Evolutionary conservation across 176 grass and related monocot species (phyloP).

Genomic region (Zea luxurians): DNA sequence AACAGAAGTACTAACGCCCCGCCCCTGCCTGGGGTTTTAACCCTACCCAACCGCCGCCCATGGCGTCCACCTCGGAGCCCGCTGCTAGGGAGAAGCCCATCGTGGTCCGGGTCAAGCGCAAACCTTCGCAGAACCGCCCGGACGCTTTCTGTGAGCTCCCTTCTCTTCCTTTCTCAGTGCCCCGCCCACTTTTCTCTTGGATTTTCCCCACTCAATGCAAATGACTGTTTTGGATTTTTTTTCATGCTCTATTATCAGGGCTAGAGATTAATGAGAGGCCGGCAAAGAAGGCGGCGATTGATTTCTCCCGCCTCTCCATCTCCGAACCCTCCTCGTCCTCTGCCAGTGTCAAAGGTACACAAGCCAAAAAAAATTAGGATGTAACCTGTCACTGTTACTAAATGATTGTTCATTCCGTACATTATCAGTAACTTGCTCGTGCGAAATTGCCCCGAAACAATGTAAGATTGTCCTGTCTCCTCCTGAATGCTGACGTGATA

Average conservation of each 20-base stretch:
- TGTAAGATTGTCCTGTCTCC: too few relatives aligned
- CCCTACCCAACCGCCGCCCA: neutral
- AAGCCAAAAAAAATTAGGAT: neutral
- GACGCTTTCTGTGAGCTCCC: conserved; percentile 72
- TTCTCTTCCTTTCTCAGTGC: neutral
- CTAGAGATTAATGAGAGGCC: conserved; percentile 88
- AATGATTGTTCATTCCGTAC: neutral
- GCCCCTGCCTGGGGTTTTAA: too few relatives aligned
- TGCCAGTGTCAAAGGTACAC: conserved; percentile 40
- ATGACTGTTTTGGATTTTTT: neutral
- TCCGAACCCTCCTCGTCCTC: conserved; percentile 37
- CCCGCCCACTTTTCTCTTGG: neutral
- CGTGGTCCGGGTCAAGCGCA: conserved; percentile 83
- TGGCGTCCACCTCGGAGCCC: conserved; percentile 27
- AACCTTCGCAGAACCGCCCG: conserved; percentile 54
- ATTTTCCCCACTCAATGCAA: neutral
- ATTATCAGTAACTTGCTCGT: neutral
- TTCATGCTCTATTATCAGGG: conserved; percentile 44
- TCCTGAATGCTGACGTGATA: too few relatives aligned
- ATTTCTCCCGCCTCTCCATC: conserved; percentile 65
- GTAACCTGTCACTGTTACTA: neutral
- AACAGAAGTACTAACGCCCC: too few relatives aligned
- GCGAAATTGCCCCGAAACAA: neutral
- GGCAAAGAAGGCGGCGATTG: conserved; percentile 60
- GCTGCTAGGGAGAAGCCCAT: conserved; percentile 51